Evolutionary conservation across 108 stramenopile species (phyloP), one percentile per base, ranked within the genome.

Genomic region (Nannochloropsis granulata): DNA sequence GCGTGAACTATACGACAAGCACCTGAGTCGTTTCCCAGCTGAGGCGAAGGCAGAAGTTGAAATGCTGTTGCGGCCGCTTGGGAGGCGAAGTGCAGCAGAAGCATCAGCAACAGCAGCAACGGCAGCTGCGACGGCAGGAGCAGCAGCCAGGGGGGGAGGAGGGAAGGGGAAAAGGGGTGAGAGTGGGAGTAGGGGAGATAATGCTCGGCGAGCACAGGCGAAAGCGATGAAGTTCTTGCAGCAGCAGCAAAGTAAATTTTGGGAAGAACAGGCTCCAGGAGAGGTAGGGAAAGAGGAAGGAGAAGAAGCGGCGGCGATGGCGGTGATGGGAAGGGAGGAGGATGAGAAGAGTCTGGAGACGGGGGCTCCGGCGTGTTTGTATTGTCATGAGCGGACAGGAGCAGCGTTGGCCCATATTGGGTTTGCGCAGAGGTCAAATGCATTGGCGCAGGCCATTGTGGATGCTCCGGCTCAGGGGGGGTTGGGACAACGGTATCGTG

Each of bases 381-480:
- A 84, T 82, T 88, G 88, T 79, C 88, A 88, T 79, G 82, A 82
- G 88, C 19, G 83, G 24, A 84, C 78, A 43, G 83, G 81, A 16
- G 11, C 44, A 81, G 45, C 23, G 16, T 19, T 87, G 82, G 84
- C 82, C 12, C 85, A 88, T 84, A 44, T 84, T 25, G 88, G 83
- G 12, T 24, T 88, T 24, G 84, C 84, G 24, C 84, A 88, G 84
- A 43, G 84, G 19, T 88, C 84, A 0, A 43, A 84, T 12, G 84
- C 84, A 9, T 46, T 88, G 78, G 25, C 45, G 43, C 78, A 81
- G 3, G 43, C 81, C 42, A 25, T 80, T 14, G 79, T 24, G n/a
- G 25, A 80, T 24, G 16, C 56, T n/a, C 79, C 79, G 7, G n/a
- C 23, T 24, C 79, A 80, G 5, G 79, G 9, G 13, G 23, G 25